Evolutionary conservation across 345 rosid species (phyloP).

Genomic region (Lepidium didymum): DNA sequence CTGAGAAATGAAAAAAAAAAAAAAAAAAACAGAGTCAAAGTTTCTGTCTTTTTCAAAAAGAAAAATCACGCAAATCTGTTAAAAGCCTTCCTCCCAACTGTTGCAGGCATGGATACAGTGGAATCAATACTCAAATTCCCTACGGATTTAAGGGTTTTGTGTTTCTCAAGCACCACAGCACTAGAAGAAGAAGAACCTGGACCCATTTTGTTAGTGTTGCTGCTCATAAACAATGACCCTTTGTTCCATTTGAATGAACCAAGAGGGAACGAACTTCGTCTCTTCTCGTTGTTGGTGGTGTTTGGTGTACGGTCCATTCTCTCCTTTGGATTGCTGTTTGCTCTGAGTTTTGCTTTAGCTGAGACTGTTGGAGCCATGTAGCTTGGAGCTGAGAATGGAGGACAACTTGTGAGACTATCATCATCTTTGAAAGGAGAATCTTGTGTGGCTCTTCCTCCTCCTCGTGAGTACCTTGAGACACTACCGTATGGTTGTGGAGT

Average conservation of each 20-base stretch:
- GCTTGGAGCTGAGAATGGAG: slow-evolving; percentile 77
- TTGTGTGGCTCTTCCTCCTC: slow-evolving; percentile 47
- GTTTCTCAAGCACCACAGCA: slow-evolving; percentile 37
- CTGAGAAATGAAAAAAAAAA: not conserved
- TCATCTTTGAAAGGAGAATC: slow-evolving; percentile 76
- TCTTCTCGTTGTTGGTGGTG: slow-evolving; percentile 41
- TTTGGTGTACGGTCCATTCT: slow-evolving; percentile 50
- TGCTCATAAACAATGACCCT: slow-evolving; percentile 53
- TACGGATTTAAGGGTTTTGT: slow-evolving; percentile 41
- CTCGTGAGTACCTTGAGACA: slow-evolving; percentile 50
- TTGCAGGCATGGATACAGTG: slow-evolving; percentile 73
- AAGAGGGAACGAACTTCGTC: slow-evolving; percentile 66
- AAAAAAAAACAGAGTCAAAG: not conserved
- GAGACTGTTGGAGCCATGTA: slow-evolving; percentile 86
- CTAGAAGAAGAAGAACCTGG: slow-evolving; percentile 28
- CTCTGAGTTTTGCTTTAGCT: slow-evolving; percentile 71
- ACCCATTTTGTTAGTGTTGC: slow-evolving; percentile 34
- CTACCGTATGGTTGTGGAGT: slow-evolving; percentile 47
- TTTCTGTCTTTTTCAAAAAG: not conserved
- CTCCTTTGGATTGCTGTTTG: slow-evolving; percentile 69
- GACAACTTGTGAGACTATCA: slow-evolving; percentile 91
- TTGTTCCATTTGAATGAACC: slow-evolving; percentile 79
- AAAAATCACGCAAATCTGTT: slow-evolving; percentile 82
- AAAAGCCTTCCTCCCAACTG: slow-evolving; percentile 72
- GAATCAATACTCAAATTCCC: slow-evolving; percentile 73